phyloP scores from a whole-genome alignment of 225 moss, liverwort and hornwort species.

The Pseudisothecium myosuroides region DNA sequence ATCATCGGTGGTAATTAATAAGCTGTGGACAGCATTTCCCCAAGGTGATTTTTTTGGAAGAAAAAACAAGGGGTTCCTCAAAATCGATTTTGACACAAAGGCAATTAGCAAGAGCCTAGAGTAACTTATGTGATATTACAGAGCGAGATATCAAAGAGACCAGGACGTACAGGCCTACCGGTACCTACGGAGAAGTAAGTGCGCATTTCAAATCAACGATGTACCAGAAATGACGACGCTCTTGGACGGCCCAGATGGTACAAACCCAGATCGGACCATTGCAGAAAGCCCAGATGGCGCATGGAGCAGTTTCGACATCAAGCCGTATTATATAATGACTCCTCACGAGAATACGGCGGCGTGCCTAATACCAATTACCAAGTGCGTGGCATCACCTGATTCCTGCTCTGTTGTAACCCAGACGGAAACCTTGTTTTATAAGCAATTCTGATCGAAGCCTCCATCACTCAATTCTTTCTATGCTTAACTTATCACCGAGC shows the following conservation, averaged over 20 bases:
- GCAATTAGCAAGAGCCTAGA: no score
- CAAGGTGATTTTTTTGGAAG: neutral
- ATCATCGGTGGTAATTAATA: neutral
- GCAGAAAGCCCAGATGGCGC: neutral
- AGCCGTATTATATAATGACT: neutral
- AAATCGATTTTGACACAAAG: neutral
- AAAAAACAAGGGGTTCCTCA: neutral
- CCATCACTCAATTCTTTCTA: accelerated
- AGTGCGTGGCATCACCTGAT: neutral
- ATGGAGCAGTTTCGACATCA: neutral
- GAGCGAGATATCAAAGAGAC: neutral
- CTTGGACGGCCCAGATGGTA: neutral
- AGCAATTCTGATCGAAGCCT: accelerated
- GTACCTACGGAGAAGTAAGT: neutral
- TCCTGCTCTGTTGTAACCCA: neutral
- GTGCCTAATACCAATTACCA: neutral
- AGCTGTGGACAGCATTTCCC: neutral
- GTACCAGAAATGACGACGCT: no score
- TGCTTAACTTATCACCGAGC: neutral
- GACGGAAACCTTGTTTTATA: neutral
- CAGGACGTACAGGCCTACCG: no score
- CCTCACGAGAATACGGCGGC: neutral
- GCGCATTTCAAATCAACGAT: neutral
- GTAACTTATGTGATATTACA: neutral
- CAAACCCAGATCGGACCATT: neutral